phyloP scores from a whole-genome alignment of 1,284 basidiomycete species.

The Cutaneotrichosporon daszewskae region DNA sequence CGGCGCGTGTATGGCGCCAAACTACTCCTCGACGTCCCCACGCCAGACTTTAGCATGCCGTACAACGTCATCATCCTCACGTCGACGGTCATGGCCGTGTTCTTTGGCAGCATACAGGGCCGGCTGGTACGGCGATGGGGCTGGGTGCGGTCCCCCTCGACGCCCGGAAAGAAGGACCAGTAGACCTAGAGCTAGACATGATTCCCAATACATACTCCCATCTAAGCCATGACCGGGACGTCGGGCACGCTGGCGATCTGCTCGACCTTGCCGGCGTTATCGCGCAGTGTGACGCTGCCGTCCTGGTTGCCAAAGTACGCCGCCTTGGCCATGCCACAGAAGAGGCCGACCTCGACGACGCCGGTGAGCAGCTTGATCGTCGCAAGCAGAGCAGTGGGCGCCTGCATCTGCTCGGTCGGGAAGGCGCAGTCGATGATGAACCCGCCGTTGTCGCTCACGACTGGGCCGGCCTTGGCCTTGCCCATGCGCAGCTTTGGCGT shows the following conservation, averaged over 20 bases:
- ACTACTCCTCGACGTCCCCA: constrained; percentile 81
- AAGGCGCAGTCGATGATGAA: constrained; percentile 93
- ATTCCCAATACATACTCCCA: neutral
- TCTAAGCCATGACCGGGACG: constrained; percentile 16
- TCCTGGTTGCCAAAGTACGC: constrained; percentile 92
- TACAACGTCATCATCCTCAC: constrained; percentile 99
- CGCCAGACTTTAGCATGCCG: constrained; percentile 98
- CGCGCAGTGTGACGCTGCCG: constrained; percentile 47
- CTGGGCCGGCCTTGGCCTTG: constrained; percentile 63
- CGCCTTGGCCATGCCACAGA: constrained; percentile 87
- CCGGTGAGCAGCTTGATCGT: constrained; percentile 87
- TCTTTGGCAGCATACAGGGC: constrained; percentile 91
- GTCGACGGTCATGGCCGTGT: constrained; percentile 81
- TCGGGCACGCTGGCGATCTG: constrained; percentile 36
- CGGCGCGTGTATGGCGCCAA: constrained; percentile 67
- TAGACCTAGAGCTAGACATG: neutral
- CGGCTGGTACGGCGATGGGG: constrained; percentile 72
- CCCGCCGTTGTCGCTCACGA: constrained; percentile 93
- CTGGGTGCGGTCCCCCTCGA: constrained; percentile 43
- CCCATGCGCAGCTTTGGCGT: constrained; percentile 69
- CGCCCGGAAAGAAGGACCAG: neutral
- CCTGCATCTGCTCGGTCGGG: constrained; percentile 59
- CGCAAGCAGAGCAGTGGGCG: constrained; percentile 67
- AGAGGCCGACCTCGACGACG: constrained; percentile 93
- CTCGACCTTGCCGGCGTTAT: constrained; percentile 40